Evolutionary conservation across 2,329 filamentous ascomycete genomes (phyloP), one percentile per base, ranked within the genome.

Genomic region (Ilyonectria destructans): DNA sequence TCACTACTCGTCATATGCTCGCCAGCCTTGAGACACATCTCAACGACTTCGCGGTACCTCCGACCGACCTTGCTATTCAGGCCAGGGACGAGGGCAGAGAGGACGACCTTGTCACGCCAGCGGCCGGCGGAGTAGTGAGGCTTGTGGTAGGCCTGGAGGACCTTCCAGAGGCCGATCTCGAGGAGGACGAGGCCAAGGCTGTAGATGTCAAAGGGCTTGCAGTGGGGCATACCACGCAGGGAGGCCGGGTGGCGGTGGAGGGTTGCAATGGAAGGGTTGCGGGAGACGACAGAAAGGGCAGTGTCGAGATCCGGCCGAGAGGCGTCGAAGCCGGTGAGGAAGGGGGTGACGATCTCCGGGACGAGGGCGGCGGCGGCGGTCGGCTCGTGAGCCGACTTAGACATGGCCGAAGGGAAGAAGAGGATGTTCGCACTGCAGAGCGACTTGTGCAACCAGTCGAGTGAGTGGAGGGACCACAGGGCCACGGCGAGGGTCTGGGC

Each of bases 361-460:
- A 82, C 76, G 49, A 80, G 73, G n/a, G 67, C 76, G 61, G 75
- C 82, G 77, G 71, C 78, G 72, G 69, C 84, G 70, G 74, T 75
- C 46, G 80, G 71, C 7, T 80, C 79, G 9, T 72, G 70, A 6
- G 76, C 74, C 7, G 74, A 71, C 15, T 63, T 77, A 73, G 78
- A 86, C 70, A 80, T 76, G 23, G 79, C 78, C 0, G 82, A 83
- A 6, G 81, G 84, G 75, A 87, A 89, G 79, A 89, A 88, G 58
- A 89, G 79, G 52, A 89, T 83, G 77, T 88, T 89, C 65, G 84
- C 77, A 62, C 81, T 83, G 58, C 87, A 85, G 15, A 90, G 80
- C 43, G 85, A 87, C 75, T 90, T 89, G 80, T 89, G 86, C 46
- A 88, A 81, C 86, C 85, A 88, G 74, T 87, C 85, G 43, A 88